A percentile compares a stretch with the other conserved stretches of the same genome.
Conservation (phyloP, 495 filamentous ascomycete genomes). For the Hyaloscypha hepaticicola region DNA sequence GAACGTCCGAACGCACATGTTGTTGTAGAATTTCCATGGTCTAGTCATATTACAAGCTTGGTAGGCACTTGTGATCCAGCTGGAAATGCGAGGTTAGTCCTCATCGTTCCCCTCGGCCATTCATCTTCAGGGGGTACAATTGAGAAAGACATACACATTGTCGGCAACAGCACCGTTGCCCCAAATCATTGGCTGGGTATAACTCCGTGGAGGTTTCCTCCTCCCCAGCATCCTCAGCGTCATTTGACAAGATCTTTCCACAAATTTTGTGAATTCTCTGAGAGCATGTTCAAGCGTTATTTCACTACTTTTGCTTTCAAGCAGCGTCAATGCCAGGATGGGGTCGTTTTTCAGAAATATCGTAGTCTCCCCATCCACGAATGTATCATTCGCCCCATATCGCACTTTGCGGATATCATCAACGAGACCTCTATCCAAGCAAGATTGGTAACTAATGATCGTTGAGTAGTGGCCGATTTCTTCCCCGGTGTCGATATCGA, state of each 20-base stretch:
- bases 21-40: conserved; percentile 17
- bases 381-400: background rate
- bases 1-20: conserved; percentile 19
- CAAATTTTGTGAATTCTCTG: conserved; percentile 3
- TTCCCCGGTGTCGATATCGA: conserved; percentile 15
- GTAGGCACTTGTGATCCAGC: conserved; percentile 18
- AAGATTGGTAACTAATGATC: conserved; percentile 16
- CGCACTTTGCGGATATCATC: too few species aligned
- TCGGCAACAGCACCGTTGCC: conserved; percentile 17
- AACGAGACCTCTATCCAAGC: conserved; percentile 7
- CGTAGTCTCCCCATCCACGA: conserved; percentile 5
- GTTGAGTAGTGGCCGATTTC: conserved; percentile 2
- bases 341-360: conserved; percentile 5
- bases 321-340: background rate
- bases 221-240: background rate
- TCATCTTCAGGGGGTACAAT: background rate
- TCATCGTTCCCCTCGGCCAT: too few species aligned
- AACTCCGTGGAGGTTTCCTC: background rate
- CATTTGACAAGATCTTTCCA: background rate
- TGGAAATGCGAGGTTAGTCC: background rate
- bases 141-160: conserved; percentile 7
- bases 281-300: conserved; percentile 4
- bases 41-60: conserved; percentile 6
- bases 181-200: conserved; percentile 20
- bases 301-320: background rate